These are phyloP conservation scores for Brassica carinata DNA, from an alignment of 345 rosid species.

Conservation along the genomic window DNA sequence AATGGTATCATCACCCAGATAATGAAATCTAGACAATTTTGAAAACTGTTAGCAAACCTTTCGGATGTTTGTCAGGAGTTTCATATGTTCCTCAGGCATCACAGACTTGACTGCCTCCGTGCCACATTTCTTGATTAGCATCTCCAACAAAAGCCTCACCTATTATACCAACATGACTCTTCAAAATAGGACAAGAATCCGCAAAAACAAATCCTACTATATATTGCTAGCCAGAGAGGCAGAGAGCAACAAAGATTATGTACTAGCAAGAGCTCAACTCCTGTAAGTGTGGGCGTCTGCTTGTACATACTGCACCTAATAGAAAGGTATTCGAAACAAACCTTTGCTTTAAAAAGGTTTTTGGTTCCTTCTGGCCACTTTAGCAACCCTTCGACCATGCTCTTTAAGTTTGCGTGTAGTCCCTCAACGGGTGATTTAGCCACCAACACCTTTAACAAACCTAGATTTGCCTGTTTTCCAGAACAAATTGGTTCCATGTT, in stretches of 20 bases:
- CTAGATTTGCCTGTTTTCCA: constrained; percentile 84
- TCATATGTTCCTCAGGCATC: constrained; percentile 97
- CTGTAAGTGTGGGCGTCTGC: neutral
- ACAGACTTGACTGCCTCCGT: constrained; percentile 90
- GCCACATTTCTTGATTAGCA: constrained; percentile 95
- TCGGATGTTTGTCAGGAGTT: constrained; percentile 86
- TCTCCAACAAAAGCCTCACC: constrained; percentile 92
- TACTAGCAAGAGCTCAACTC: constrained; percentile 1
- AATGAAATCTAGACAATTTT: constrained; percentile 11
- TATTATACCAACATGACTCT: constrained; percentile 35
- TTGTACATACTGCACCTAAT: too few species aligned
- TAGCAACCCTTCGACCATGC: constrained; percentile 83
- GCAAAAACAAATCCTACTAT: neutral
- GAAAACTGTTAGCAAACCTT: constrained; percentile 57
- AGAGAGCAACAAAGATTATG: neutral
- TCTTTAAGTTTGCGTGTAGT: constrained; percentile 67
- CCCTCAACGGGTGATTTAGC: constrained; percentile 88
- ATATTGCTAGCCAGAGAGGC: neutral
- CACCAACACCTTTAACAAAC: constrained; percentile 85
- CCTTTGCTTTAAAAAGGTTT: constrained; percentile 93
- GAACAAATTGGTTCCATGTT: constrained; percentile 13
- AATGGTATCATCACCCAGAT: constrained; percentile 16
- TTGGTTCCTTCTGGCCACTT: constrained; percentile 83
- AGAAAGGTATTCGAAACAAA: constrained; percentile 30
- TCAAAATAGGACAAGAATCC: constrained; percentile 15